Conservation (phyloP, 805 yeast genomes). For the Teunomyces pallodes region DNA sequence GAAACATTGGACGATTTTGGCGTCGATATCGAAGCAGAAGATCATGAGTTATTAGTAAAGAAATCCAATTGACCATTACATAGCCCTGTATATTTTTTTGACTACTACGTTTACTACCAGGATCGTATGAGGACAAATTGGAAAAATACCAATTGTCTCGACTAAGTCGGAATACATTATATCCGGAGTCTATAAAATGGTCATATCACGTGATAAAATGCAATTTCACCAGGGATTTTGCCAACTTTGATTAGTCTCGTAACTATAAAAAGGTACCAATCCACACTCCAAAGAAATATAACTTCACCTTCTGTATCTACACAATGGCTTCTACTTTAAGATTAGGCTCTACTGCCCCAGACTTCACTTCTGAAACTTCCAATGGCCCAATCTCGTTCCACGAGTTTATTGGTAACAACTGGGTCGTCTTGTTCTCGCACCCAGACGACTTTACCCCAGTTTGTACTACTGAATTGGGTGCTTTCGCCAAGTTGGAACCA, state of each 20-base stretch:
- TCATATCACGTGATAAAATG: constrained; percentile 2
- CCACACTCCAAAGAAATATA: not conserved
- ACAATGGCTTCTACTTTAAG: constrained; percentile 38
- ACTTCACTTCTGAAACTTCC: constrained; percentile 81
- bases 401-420: constrained; percentile 77
- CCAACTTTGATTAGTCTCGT: not conserved
- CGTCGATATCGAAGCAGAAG: constrained; percentile 72
- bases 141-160: too few species aligned
- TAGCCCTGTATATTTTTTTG: too few species aligned
- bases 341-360: constrained; percentile 84
- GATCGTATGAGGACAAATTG: too few species aligned
- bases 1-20: constrained; percentile 83
- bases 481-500: constrained; percentile 84
- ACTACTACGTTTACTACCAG: too few species aligned
- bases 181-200: too few species aligned
- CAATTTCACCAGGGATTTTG: constrained; percentile 1
- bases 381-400: constrained; percentile 84
- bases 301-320: not conserved
- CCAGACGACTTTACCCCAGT: constrained; percentile 98
- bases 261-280: not conserved
- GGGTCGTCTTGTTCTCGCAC: constrained; percentile 89
- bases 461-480: constrained; percentile 94
- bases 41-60: constrained; percentile 9
- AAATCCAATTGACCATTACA: not conserved
- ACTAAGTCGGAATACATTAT: too few species aligned